Base-by-base conservation (phyloP, 2,329 filamentous ascomycete genomes). In the Scedosporium aurantiacum region DNA sequence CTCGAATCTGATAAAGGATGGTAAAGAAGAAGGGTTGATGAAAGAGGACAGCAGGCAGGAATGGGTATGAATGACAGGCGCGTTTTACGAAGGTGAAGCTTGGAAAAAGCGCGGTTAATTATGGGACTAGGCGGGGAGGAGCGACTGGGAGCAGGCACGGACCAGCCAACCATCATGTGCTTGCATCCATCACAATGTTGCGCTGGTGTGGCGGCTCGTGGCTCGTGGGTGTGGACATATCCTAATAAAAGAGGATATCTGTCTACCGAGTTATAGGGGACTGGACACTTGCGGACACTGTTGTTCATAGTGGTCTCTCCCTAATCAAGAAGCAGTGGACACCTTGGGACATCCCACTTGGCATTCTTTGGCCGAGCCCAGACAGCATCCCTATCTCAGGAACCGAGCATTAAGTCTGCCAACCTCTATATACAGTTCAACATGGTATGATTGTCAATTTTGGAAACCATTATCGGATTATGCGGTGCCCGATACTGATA, bases 101-200 rank as follows among this genome's bases (percentile, higher is more conserved):
- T 61, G 50, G 59, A 47, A 61, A 61, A 61, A 57, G 52, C 59
- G 59, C 25, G 59, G 59, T 27, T 57, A 56, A 61, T 57, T 57
- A 18, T 23, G 16, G 25, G 12, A 37, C 18, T 27, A 27, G 23
- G 12, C 23, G 18, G 18, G 50, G 50, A 54, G 12, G 21, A 54
- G 50, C 18, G 43, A 47, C n/a, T 21, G 8, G 43, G 16, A 47
- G 43, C 43, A 47, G n/a, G 43, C 50, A 54, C 50, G 50, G 50
- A 5, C 50, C 50, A 54, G 7, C 12, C 12, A 23, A 10, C 12
- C n/a, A 54, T 54, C 32, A 37, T 37, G 32, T 37, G 32, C 32
- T 37, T 37, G 32, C 32, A 10, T 10, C 32, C 32, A 37, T n/a
- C n/a, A n/a, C n/a, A n/a, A n/a, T n/a, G n/a, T n/a, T n/a, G n/a